Percentiles rank a stretch among this genome's conserved stretches.
Conservation (phyloP, 331 rosid genomes). For the Dryas integrifolia region DNA sequence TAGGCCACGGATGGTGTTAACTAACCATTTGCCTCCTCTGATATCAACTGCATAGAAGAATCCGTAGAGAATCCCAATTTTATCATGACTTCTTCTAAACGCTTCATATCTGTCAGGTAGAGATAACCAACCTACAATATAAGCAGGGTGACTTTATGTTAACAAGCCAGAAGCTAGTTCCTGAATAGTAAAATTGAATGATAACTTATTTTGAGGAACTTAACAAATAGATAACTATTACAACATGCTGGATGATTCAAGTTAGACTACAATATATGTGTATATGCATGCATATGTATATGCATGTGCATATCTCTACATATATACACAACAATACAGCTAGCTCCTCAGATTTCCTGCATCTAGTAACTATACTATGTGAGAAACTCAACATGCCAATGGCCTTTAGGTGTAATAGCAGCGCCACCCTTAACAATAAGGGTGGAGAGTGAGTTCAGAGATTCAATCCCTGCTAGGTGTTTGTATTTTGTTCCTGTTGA, state of each 20-base stretch:
- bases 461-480: too few species aligned
- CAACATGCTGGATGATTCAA: neutral
- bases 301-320: neutral
- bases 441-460: too few species aligned
- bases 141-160: constrained; percentile 24
- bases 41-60: constrained; percentile 54
- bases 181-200: neutral
- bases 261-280: neutral
- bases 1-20: constrained; percentile 6
- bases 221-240: neutral
- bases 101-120: constrained; percentile 66
- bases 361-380: neutral
- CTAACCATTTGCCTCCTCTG: constrained; percentile 55
- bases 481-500: too few species aligned
- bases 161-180: constrained; percentile 13
- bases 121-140: constrained; percentile 71
- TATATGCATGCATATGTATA: neutral
- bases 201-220: neutral
- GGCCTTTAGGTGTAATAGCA: neutral
- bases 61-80: constrained; percentile 80
- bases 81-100: constrained; percentile 76
- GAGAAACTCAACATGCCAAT: neutral
- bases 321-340: neutral
- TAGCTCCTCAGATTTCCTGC: constrained; percentile 1
- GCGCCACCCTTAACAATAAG: neutral